phyloP scores from a whole-genome alignment of 441 rosid species.

The Brassica balearica region DNA sequence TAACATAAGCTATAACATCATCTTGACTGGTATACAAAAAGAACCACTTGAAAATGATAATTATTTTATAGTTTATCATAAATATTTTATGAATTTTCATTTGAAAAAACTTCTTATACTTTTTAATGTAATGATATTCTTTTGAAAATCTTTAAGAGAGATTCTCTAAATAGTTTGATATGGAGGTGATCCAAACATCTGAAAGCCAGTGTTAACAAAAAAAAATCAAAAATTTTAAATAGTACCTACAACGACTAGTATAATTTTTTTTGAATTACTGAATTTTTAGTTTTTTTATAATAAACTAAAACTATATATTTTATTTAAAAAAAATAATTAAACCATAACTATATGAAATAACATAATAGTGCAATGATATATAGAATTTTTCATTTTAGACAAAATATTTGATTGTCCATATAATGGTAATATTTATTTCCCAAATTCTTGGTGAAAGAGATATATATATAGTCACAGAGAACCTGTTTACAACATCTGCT shows the following conservation, averaged over 20 bases:
- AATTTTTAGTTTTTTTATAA: not conserved
- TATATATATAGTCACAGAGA: slow-evolving; percentile 23
- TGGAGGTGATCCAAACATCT: not conserved
- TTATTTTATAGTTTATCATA: not conserved
- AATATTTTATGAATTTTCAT: not conserved
- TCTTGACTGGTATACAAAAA: not conserved
- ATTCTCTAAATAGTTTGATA: not conserved
- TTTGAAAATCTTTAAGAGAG: not conserved
- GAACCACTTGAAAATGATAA: not conserved
- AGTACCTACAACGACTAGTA: not conserved
- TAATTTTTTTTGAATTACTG: not conserved
- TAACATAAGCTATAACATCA: not conserved
- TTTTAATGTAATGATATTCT: not conserved
- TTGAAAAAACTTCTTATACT: not conserved
- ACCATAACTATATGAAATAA: not conserved
- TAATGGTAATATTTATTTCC: not conserved
- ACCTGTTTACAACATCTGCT: slow-evolving; percentile 21
- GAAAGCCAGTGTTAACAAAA: not conserved
- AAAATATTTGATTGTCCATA: not conserved
- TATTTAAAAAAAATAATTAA: not conserved
- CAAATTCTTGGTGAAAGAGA: slow-evolving; percentile 25
- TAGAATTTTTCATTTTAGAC: not conserved
- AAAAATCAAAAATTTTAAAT: not conserved
- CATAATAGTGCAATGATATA: not conserved
- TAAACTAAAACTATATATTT: not conserved